Base-by-base conservation (phyloP, 176 grass and related monocot genomes). In the Cymbopogon citratus region DNA sequence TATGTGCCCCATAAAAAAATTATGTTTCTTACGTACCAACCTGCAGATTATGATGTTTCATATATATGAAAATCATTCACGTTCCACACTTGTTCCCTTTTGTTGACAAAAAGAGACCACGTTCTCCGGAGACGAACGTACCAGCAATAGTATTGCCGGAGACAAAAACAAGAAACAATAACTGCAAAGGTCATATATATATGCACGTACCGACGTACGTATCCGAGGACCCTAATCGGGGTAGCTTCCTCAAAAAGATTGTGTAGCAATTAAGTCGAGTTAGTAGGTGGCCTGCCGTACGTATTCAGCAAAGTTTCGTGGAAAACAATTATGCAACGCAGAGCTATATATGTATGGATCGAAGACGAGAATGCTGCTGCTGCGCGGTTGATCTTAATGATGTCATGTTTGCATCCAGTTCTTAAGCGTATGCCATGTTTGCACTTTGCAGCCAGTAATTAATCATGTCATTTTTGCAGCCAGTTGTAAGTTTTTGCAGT, bases 211-310 rank as follows among this genome's bases (percentile, higher is more conserved):
- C 19, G 18, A n/a, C 51, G 51, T 23, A 46, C 61, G 75, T 66
- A 54, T 68, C 48, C 9, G 40, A 54, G 73, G 79, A 72, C 54
- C 73, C 36, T 6, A 6, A 34, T 34, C 33, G 33, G 34, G 67
- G 74, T 73, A 63, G 82, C 65, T 71, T 65, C 82, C 82, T n/a
- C 5, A 1, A 71, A 89, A 52, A 23, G 65, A 71, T 65, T 65
- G 82, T 33, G 64, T 29, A 57, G 83, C 52, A 61, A 78, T 86
- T 77, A 85, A 81, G 65, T 67, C 9, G 35, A 73, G 83, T 81
- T 9, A 57, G 82, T 85, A 12, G 76, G 71, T 89, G 77, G 64
- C 46, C 46, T 16, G 71, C 82, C 82, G 82, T 85, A 7, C 15
- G 15, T 48, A 51, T 40, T 14, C 61, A 45, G 36, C 69, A 85